phyloP scores from a whole-genome alignment of 768 basidiomycete genomes.

The Guyanaporus albipodus region DNA sequence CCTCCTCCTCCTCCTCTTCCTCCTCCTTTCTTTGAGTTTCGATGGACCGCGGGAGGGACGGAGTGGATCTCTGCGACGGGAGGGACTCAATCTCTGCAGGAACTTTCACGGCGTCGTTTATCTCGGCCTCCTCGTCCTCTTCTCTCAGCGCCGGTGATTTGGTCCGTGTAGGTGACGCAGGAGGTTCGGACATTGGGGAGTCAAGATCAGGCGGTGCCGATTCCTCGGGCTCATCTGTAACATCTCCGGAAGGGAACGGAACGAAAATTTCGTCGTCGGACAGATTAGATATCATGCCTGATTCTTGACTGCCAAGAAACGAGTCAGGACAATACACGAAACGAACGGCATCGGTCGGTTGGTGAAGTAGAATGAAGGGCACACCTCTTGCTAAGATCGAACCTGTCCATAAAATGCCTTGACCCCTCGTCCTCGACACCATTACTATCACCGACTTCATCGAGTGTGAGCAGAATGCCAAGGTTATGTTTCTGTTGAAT shows the following conservation, averaged over 20 bases:
- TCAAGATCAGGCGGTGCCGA: constrained; percentile 19
- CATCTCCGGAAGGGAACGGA: constrained; percentile 13
- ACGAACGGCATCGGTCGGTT: background rate
- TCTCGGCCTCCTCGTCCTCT: constrained; percentile 26
- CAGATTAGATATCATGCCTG: constrained; percentile 39
- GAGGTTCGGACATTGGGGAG: constrained; percentile 34
- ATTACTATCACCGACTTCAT: constrained; percentile 32
- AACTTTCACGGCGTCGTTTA: constrained; percentile 11
- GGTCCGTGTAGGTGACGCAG: constrained; percentile 23
- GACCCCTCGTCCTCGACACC: constrained; percentile 39
- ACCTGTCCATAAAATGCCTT: constrained; percentile 50
- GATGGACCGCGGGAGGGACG: constrained; percentile 11
- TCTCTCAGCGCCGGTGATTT: constrained; percentile 23
- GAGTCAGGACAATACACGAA: constrained; percentile 7
- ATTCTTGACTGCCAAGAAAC: constrained; percentile 34
- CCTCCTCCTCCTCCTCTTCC: constrained; percentile 15
- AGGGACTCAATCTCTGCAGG: constrained; percentile 13
- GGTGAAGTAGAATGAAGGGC: background rate
- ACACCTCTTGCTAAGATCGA: constrained; percentile 52
- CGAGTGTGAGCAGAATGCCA: constrained; percentile 36
- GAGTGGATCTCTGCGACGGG: constrained; percentile 11
- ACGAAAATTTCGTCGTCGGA: constrained; percentile 30
- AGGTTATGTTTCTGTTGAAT: constrained; percentile 50
- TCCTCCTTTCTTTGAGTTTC: constrained; percentile 10
- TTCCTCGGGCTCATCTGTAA: constrained; percentile 7